Evolutionary conservation across 176 grass and related monocot genomes (phyloP), one percentile per base, ranked within the genome.

Genomic region (Juncus effusus): DNA sequence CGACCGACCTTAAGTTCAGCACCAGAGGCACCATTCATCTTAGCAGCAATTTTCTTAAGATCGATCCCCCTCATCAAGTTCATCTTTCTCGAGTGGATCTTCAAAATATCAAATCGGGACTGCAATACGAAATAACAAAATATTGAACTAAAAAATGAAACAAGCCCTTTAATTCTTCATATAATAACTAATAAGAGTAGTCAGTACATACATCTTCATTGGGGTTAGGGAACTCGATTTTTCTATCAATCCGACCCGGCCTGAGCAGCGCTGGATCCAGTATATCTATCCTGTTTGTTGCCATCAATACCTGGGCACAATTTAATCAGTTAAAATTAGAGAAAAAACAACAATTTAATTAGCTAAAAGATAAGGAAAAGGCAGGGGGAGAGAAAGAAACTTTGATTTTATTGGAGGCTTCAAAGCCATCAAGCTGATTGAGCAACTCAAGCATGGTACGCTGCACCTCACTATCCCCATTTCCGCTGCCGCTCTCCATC

Each of bases 371-470:
- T 52, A 28, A 7, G 19, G 19, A 28, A 28, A 28, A 28, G 19
- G 19, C 19, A 1, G 19, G 19, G 19, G 19, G 19, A 28, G 19
- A 28, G n/a, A 28, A 28, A 28, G 56, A 35, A 60, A 87, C 94
- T 80, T 97, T 97, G 74, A 97, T 97, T 83, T 97, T 97, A 65
- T 97, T 97, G 80, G 93, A 97, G 68, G 93, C 93, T 84, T 97
- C 93, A 82, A 97, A 97, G 69, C 93, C 93, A 92, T 97, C 94
- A 69, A 97, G 94, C 71, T 97, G 94, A 75, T 97, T 97, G n/a
- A 97, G 94, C 76, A 97, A 88, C 75, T 97, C 94, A 64, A 97
- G 94, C 94, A 97, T 97, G 16, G 94, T 97, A 40, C 94, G 94
- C 44, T 97, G 94, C 66, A 97, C 94, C 79, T 97, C 93, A 72